A percentile compares a stretch with the other conserved stretches of the same genome.
Conservation (phyloP, 306 rosid species). For the Sphenostylis stenocarpa region DNA sequence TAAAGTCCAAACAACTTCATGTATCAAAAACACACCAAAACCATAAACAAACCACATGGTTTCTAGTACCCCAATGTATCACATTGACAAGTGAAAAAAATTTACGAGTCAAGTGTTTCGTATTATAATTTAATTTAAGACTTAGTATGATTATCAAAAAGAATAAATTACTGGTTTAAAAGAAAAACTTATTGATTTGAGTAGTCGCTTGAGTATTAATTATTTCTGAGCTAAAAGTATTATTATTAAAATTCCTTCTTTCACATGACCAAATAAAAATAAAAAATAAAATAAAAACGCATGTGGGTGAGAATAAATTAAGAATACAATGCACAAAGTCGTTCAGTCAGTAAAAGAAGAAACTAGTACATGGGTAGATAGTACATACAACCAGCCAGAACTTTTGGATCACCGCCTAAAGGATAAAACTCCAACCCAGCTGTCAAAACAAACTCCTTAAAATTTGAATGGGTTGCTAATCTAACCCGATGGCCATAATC, state of each 20-base stretch:
- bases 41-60: too few species aligned
- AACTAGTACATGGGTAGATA: conserved; percentile 33
- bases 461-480: conserved; percentile 96
- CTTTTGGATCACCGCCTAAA: conserved; percentile 95
- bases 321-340: conserved; percentile 1
- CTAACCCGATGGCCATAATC: conserved; percentile 98
- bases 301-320: background rate
- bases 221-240: background rate
- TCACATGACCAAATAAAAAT: background rate
- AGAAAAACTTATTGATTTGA: background rate
- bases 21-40: conserved; percentile 8
- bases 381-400: conserved; percentile 98
- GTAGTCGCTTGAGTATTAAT: background rate
- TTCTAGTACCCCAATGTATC: too few species aligned
- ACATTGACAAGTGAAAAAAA: background rate
- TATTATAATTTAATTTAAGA: too few species aligned
- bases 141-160: background rate
- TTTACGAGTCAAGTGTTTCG: background rate
- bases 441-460: conserved; percentile 97
- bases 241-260: background rate
- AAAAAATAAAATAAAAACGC: background rate
- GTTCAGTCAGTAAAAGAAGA: conserved; percentile 27
- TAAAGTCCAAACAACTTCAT: background rate
- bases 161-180: background rate
- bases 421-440: conserved; percentile 98